Conservation (phyloP, 192 early-diverging fungal genomes). For the Linnemannia elongata region DNA sequence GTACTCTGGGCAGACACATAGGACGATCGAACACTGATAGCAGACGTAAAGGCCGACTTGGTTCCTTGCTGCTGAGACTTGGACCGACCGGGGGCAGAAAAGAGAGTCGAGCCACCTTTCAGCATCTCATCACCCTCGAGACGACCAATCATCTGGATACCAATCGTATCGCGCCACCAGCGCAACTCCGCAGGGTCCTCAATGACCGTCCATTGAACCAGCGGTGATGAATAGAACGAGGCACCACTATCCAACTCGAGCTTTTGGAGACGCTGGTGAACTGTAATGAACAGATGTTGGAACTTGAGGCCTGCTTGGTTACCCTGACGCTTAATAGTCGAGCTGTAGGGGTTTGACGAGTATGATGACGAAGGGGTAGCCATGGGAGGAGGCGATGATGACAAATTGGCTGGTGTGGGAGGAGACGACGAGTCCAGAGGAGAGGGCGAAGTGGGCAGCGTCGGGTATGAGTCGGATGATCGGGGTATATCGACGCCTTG, state of each 20-base stretch:
- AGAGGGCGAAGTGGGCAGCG: not conserved
- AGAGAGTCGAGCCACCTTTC: not conserved
- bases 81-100: not conserved
- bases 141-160: slow-evolving; percentile 54
- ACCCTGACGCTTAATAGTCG: slow-evolving; percentile 38
- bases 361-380: slow-evolving; percentile 7
- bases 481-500: slow-evolving; percentile 15
- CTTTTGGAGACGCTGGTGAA: slow-evolving; percentile 52
- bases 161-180: slow-evolving; percentile 56
- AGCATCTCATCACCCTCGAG: slow-evolving; percentile 28
- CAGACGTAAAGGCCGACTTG: slow-evolving; percentile 10
- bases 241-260: slow-evolving; percentile 42
- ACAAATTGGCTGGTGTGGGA: slow-evolving; percentile 11
- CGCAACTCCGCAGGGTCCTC: slow-evolving; percentile 47
- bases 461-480: slow-evolving; percentile 7
- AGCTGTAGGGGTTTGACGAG: slow-evolving; percentile 26
- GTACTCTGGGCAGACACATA: slow-evolving; percentile 34
- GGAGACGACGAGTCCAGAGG: slow-evolving; percentile 5
- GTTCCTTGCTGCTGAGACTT: not conserved
- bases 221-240: slow-evolving; percentile 32
- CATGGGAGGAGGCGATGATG: slow-evolving; percentile 3
- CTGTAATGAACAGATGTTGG: slow-evolving; percentile 49
- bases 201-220: slow-evolving; percentile 56
- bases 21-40: slow-evolving; percentile 29
- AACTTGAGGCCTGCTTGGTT: slow-evolving; percentile 56